Percentiles rank a stretch among this genome's conserved stretches.
phyloP scores from a whole-genome alignment of 129 eudicot genomes.

The Artemisia argyi region DNA sequence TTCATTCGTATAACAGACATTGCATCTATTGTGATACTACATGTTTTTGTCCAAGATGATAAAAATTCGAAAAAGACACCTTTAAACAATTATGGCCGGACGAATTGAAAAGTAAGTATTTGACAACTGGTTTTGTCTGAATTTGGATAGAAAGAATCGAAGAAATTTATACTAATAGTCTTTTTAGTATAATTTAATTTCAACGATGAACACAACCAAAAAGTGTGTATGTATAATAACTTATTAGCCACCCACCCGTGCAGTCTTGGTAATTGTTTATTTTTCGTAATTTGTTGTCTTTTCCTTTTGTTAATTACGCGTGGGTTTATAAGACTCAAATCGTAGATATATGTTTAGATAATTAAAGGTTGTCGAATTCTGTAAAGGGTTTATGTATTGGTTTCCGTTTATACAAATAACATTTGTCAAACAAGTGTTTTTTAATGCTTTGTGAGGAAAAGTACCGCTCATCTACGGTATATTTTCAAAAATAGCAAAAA shows the following conservation, averaged over 20 bases:
- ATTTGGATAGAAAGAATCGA: constrained; percentile 26
- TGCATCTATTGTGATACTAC: too few relatives aligned
- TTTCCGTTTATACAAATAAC: too few relatives aligned
- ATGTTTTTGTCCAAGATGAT: neutral
- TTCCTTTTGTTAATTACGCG: neutral
- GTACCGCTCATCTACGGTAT: too few relatives aligned
- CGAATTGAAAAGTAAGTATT: constrained; percentile 12
- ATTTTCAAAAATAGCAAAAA: too few relatives aligned
- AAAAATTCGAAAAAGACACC: neutral
- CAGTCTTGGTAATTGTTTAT: constrained; percentile 2
- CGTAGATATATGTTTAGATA: too few relatives aligned
- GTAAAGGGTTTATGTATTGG: too few relatives aligned
- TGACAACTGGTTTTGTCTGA: constrained; percentile 23
- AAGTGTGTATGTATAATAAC: neutral
- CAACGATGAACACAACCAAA: constrained; percentile 13
- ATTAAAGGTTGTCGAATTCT: too few relatives aligned
- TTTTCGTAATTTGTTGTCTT: neutral
- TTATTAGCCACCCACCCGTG: constrained; percentile 24
- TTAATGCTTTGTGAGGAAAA: too few relatives aligned
- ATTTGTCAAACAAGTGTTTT: too few relatives aligned
- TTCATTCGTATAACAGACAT: too few relatives aligned
- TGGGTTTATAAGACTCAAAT: too few relatives aligned
- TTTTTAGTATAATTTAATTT: neutral
- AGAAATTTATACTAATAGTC: neutral
- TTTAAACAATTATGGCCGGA: constrained; percentile 31